These are phyloP conservation scores for Diutina siamensis DNA, from an alignment of 1,139 yeast genomes.

Conservation along the genomic window DNA sequence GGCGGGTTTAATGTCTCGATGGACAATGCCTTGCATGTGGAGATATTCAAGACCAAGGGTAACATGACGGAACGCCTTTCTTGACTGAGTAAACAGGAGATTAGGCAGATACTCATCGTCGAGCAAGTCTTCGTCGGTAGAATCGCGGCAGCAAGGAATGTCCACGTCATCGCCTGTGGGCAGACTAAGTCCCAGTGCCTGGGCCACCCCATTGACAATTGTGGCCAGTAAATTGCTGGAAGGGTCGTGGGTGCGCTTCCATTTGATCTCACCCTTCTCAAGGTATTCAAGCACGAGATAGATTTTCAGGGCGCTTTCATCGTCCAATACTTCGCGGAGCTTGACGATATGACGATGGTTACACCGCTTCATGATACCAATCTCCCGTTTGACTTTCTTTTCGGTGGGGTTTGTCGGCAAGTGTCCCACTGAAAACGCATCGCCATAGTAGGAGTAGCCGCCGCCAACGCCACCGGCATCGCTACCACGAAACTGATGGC, in stretches of 20 bases:
- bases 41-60: conserved; percentile 83
- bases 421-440: too few species aligned
- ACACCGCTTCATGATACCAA: conserved; percentile 93
- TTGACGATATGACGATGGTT: conserved; percentile 84
- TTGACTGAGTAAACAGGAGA: conserved; percentile 51
- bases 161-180: conserved; percentile 4
- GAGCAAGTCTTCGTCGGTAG: conserved; percentile 26
- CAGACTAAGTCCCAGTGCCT: conserved; percentile 7
- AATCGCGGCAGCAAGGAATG: conserved; percentile 32
- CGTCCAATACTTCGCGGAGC: conserved; percentile 84
- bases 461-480: too few species aligned
- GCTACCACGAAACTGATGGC: conserved; percentile 14
- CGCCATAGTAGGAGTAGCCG: neutral
- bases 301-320: conserved; percentile 69
- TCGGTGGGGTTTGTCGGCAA: conserved; percentile 22
- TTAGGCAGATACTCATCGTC: conserved; percentile 42
- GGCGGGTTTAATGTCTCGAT: conserved; percentile 96
- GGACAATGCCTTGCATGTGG: conserved; percentile 89
- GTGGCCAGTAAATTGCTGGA: neutral
- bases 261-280: conserved; percentile 84
- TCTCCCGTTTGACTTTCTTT: conserved; percentile 74
- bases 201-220: conserved; percentile 10
- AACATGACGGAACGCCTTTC: conserved; percentile 74
- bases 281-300: conserved; percentile 85
- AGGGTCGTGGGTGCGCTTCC: conserved; percentile 40